Percentiles rank a stretch among this genome's conserved stretches.
phyloP scores from a whole-genome alignment of 192 early-diverging fungal species.

The Pilobolus umbonatus region DNA sequence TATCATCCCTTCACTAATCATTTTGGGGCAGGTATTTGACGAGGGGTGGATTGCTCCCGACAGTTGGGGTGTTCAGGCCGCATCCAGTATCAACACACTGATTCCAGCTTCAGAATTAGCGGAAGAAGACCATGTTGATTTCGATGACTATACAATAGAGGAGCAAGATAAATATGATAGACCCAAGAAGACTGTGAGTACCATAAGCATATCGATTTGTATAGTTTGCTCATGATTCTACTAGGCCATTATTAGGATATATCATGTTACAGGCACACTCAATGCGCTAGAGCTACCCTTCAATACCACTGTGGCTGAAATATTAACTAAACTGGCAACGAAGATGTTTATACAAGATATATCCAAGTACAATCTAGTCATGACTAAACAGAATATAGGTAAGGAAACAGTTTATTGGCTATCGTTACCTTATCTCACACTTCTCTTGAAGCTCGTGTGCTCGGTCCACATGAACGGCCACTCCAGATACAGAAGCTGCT shows the following conservation, averaged over 20 bases:
- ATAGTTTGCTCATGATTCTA: constrained; percentile 6
- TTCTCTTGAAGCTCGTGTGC: constrained; percentile 62
- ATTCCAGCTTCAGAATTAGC: constrained; percentile 29
- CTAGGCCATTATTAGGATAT: constrained; percentile 69
- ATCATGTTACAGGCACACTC: constrained; percentile 75
- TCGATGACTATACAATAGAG: constrained; percentile 29
- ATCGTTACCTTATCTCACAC: not conserved
- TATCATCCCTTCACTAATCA: not conserved
- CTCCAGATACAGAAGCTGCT: constrained; percentile 65
- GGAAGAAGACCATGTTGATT: constrained; percentile 25
- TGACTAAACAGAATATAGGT: constrained; percentile 24
- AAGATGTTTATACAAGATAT: constrained; percentile 81
- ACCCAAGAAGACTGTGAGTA: constrained; percentile 26
- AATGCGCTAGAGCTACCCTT: constrained; percentile 68
- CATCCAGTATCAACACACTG: not conserved
- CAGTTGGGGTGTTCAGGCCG: constrained; percentile 62
- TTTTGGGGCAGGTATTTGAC: constrained; percentile 5
- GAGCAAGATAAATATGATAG: constrained; percentile 17
- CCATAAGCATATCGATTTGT: not conserved
- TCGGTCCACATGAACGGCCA: constrained; percentile 67
- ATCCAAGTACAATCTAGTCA: constrained; percentile 26
- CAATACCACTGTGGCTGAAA: constrained; percentile 63
- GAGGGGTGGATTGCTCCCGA: constrained; percentile 65
- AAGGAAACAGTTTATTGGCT: not conserved
- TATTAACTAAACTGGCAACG: constrained; percentile 68